phyloP scores from a whole-genome alignment of 1,284 basidiomycete genomes.

The Dichomitus squalens region DNA sequence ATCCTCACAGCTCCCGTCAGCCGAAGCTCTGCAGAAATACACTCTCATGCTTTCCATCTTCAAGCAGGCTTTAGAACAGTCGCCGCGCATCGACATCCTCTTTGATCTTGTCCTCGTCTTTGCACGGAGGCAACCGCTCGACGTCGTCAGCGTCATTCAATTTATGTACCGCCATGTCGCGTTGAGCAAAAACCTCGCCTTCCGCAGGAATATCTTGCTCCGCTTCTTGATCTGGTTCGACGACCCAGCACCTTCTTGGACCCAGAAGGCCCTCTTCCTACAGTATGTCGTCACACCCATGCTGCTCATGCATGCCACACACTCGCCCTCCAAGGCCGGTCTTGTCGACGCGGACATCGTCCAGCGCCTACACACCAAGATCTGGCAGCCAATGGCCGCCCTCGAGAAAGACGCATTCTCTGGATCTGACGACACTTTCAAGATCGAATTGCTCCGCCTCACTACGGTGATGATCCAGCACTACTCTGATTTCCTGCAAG shows the following conservation, averaged over 20 bases:
- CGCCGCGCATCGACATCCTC: conserved; percentile 82
- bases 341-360: conserved; percentile 77
- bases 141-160: conserved; percentile 79
- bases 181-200: conserved; percentile 59
- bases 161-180: conserved; percentile 92
- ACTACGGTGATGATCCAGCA: conserved; percentile 90
- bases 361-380: conserved; percentile 65
- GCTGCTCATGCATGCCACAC: conserved; percentile 76
- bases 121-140: conserved; percentile 81
- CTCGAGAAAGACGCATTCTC: conserved; percentile 66
- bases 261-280: conserved; percentile 86
- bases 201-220: conserved; percentile 82
- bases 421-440: conserved; percentile 79
- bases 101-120: conserved; percentile 89
- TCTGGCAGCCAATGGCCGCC: conserved; percentile 82
- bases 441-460: conserved; percentile 90
- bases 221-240: conserved; percentile 89
- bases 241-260: conserved; percentile 65
- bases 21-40: conserved; percentile 66
- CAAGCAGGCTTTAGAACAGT: conserved; percentile 67
- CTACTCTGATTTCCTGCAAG: conserved; percentile 77
- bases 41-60: conserved; percentile 78
- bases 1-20: conserved; percentile 46
- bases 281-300: conserved; percentile 91
- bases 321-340: conserved; percentile 50